Base-by-base conservation (phyloP, 2,329 filamentous ascomycete species). In the Drechslerella stenobrocha region DNA sequence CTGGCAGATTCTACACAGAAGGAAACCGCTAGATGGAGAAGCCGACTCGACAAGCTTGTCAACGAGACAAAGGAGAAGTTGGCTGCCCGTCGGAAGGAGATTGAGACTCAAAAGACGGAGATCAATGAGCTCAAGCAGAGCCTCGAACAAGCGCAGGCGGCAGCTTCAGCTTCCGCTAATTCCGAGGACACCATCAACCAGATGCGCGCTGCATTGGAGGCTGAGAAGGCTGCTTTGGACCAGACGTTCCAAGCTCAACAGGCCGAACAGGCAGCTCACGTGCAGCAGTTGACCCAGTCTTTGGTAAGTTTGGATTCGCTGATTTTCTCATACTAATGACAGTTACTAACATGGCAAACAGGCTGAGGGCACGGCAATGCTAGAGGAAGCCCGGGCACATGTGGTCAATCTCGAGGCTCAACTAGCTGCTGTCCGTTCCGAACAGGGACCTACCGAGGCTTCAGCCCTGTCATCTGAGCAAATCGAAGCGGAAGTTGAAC, bases 61-160 rank as follows among this genome's bases (percentile, higher is more conserved):
- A 52, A 59, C n/a, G 72, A 72, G 15, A 71, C 72, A 13, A 73
- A 72, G 40, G 57, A 59, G 28, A 70, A 70, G 28, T 60, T 73
- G 2, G 45, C 65, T 9, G 65, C 56, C 9, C 52, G 56, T 15
- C 42, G 56, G 1, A 57, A 37, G 40, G 40, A 51, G 15, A 69
- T 63, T n/a, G 65, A 70, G 37, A 56, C 35, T 15, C 70, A 58
- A 24, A 69, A 67, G 37, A 58, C 15, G 2, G 57, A 60, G 23
- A 60, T 69, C 22, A 57, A 42, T 9, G 55, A 60, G 11, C 63
- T 60, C 18, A 60, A 47, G 18, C 42, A 53, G 5, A 32, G 18
- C 20, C 63, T 69, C 34, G 63, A 69, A 20, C 50, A 57, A 24
- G 18, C 50, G 26, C 57, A 56, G 30, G 51, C 63, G 2, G 55